Evolutionary conservation across 2,329 filamentous ascomycete species (phyloP), one percentile per base, ranked within the genome.

Genomic region (Talaromyces rugulosus): DNA sequence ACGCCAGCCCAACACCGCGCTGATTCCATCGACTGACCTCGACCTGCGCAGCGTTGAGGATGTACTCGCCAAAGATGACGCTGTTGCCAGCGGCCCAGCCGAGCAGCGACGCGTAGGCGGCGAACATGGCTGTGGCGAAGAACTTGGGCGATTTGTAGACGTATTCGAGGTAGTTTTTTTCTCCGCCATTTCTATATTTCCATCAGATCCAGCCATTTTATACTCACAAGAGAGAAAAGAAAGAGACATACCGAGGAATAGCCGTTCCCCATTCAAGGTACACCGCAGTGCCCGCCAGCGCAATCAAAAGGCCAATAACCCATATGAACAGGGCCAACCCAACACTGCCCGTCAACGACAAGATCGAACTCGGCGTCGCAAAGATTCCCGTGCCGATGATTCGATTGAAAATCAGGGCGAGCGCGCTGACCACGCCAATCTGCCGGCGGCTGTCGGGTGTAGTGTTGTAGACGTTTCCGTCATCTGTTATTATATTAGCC

Each of bases 131-230:
- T 7, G 82, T 85, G 4, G 78, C 81, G 5, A 83, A 73, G 72
- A 82, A 85, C 61, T 74, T 78, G 31, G 83, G 83, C 23, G 75
- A 78, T 54, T 72, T 75, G 68, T 80, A 84, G 40, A 83, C 81
- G 42, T 82, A 80, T 71, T 84, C 82, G 50, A 84, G 78, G 67
- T 84, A 84, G 44, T 83, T 79, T 56, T 81, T 78, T 66, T 83
- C 82, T n/a, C 82, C 81, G 42, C 82, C 82, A 69, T 82, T 70
- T 72, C 81, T 58, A 9, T 16, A 8, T 18, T n/a, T 16, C n/a
- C 18, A 12, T 47, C 31, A 57, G 52, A 9, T 12, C 14, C 9
- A 27, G n/a, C 5, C 27, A 28, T 51, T 8, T 11, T 9, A 11
- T 23, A 23, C 27, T 16, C 7, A 18, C 11, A 47, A 47, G 6